These are phyloP conservation scores for Hypoxylon lenormandii DNA, from an alignment of 495 filamentous ascomycete species.

Conservation along the genomic window DNA sequence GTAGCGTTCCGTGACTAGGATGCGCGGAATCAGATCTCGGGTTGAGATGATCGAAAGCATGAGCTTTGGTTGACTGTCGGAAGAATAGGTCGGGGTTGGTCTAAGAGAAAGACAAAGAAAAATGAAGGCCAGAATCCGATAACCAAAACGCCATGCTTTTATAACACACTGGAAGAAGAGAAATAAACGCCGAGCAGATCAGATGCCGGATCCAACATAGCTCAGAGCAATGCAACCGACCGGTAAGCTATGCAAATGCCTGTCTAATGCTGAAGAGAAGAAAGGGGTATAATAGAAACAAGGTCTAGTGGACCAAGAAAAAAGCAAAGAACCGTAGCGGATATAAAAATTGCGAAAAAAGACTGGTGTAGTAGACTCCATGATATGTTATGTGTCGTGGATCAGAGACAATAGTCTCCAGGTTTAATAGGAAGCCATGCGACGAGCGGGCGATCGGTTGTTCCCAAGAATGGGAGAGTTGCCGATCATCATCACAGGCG, in stretches of 20 bases:
- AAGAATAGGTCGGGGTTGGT: constrained; percentile 12
- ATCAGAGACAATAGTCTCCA: constrained; percentile 18
- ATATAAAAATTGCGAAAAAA: constrained; percentile 12
- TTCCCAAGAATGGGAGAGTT: constrained; percentile 64
- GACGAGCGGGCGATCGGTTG: constrained; percentile 69
- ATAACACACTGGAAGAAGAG: constrained; percentile 27
- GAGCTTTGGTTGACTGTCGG: constrained; percentile 14
- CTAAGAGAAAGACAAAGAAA: constrained; percentile 20
- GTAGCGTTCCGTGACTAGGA: neutral
- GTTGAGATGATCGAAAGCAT: constrained; percentile 18
- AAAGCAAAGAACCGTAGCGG: constrained; percentile 22
- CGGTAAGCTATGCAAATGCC: constrained; percentile 48
- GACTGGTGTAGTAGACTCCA: constrained; percentile 1
- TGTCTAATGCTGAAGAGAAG: constrained; percentile 49
- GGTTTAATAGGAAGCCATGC: constrained; percentile 77
- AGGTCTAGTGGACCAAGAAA: constrained; percentile 18
- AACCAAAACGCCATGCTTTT: constrained; percentile 49
- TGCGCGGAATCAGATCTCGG: constrained; percentile 10
- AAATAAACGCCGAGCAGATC: constrained; percentile 33
- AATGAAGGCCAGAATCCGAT: constrained; percentile 10
- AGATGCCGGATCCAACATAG: constrained; percentile 50
- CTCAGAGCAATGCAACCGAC: constrained; percentile 47
- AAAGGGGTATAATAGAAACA: constrained; percentile 44
- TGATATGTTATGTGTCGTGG: neutral
- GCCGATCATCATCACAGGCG: constrained; percentile 64